These are phyloP conservation scores for Lepidium sativum DNA, from an alignment of 345 rosid genomes.

Conservation along the genomic window DNA sequence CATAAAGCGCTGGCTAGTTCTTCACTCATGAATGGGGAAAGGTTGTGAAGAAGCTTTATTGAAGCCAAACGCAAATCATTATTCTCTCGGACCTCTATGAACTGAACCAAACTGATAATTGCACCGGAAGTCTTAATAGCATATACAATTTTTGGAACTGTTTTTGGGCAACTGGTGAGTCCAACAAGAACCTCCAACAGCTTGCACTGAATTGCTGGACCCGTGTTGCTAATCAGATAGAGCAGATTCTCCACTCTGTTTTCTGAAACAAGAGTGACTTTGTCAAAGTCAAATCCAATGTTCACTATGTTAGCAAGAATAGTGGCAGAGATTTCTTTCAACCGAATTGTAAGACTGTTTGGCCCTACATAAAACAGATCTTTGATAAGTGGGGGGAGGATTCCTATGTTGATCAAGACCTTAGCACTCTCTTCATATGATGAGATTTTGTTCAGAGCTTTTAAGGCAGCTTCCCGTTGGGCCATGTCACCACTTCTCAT, in stretches of 20 bases:
- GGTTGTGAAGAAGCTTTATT: constrained; percentile 79
- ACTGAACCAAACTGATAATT: constrained; percentile 87
- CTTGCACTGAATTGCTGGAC: constrained; percentile 93
- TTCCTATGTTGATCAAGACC: constrained; percentile 73
- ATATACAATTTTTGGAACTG: constrained; percentile 63
- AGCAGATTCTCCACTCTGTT: constrained; percentile 69
- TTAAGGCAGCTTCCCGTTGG: constrained; percentile 80
- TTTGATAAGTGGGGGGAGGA: constrained; percentile 83
- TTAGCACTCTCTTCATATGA: constrained; percentile 72
- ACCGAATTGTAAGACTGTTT: constrained; percentile 68
- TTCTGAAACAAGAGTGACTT: constrained; percentile 73
- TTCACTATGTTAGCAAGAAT: constrained; percentile 83
- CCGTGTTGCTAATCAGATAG: constrained; percentile 86
- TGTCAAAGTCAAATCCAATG: constrained; percentile 66
- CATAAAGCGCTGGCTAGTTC: constrained; percentile 74
- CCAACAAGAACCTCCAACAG: constrained; percentile 97
- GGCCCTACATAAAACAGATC: constrained; percentile 74
- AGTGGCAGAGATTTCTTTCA: constrained; percentile 91
- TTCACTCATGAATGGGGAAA: constrained; percentile 76
- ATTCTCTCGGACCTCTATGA: constrained; percentile 60
- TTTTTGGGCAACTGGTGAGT: constrained; percentile 47
- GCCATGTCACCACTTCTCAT: constrained; percentile 67
- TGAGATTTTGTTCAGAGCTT: constrained; percentile 83
- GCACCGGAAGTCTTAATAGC: constrained; percentile 94
- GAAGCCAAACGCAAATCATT: constrained; percentile 61